Evolutionary conservation across 2,329 filamentous ascomycete species (phyloP).

Genomic region (Metarhizium rileyi): DNA sequence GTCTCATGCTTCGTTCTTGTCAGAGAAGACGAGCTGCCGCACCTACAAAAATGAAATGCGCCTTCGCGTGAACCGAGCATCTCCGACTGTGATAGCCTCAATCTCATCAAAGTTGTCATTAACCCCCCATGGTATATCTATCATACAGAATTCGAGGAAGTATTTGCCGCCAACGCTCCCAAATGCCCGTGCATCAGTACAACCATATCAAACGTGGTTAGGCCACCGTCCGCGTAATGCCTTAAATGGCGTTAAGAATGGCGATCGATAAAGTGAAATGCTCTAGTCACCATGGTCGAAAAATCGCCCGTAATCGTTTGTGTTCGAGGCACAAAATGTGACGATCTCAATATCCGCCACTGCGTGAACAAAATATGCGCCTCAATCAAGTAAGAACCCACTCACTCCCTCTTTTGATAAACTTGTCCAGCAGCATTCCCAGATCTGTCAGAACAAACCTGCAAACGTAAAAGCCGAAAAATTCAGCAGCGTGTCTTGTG

Average conservation of each 20-base stretch:
- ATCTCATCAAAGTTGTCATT: not conserved
- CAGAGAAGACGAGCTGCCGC: too few relatives aligned
- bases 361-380: not conserved
- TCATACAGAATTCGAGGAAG: not conserved
- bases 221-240: not conserved
- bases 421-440: constrained; percentile 82
- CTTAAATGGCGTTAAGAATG: not conserved
- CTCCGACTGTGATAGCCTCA: too few relatives aligned
- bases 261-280: not conserved
- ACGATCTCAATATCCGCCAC: not conserved
- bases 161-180: constrained; percentile 1
- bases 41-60: too few relatives aligned
- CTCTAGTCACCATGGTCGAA: not conserved
- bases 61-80: too few relatives aligned
- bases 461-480: constrained; percentile 95
- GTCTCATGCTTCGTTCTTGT: too few relatives aligned
- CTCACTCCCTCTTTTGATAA: constrained; percentile 90
- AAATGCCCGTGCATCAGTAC: not conserved
- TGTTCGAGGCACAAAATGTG: not conserved
- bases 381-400: constrained; percentile 51
- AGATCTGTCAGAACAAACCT: constrained; percentile 88
- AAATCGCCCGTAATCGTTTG: not conserved
- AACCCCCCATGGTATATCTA: not conserved
- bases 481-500: constrained; percentile 87
- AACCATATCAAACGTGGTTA: not conserved